Base-by-base conservation (phyloP, 495 filamentous ascomycete species). In the Daldinia decipiens region DNA sequence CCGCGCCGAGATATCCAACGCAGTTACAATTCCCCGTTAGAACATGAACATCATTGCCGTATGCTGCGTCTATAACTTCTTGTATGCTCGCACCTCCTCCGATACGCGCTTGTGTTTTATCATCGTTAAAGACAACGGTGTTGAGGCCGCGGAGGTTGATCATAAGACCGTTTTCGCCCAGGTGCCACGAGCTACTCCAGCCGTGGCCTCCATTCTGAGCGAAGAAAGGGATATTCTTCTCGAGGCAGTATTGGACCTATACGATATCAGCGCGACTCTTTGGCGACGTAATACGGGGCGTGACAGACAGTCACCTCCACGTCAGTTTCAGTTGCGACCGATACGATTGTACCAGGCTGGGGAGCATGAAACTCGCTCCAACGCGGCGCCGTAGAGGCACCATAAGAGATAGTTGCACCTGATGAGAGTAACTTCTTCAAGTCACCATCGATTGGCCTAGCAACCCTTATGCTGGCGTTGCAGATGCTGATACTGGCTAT, bases 1-100 rank as follows among this genome's bases (percentile, higher is more conserved):
- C 80, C 9, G 83, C 79, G 5, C 85, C 85, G 2, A 85, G 60
- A 13, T 78, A 64, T 31, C 83, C 81, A 3, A 82, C 81, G 69
- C 85, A 67, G 45, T 67, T 67, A 54, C 63, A 67, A 12, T 59
- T 67, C 26, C 84, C 85, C 19, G 82, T 84, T 4, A 52, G 19
- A 26, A 59, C n/a, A 1, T 52, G 63, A 8, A 27, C 55, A 12
- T 58, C 47, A 24, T 47, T 50, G 31, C n/a, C 17, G 5, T 45
- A 67, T 13, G 56, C 63, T 9, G 12, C 19, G 32, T 27, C 36
- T 26, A 67, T 67, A 15, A 58, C 55, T 40, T 67, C 54, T 1
- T 43, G 27, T 26, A 59, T 59, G 6, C 7, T 40, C 1, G 56
- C 29, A 11, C 63, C 63, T 32, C 55, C 63, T 59, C 56, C 55